Evolutionary conservation across 2,329 filamentous ascomycete species (phyloP).

Genomic region (Colletotrichum eleusines): DNA sequence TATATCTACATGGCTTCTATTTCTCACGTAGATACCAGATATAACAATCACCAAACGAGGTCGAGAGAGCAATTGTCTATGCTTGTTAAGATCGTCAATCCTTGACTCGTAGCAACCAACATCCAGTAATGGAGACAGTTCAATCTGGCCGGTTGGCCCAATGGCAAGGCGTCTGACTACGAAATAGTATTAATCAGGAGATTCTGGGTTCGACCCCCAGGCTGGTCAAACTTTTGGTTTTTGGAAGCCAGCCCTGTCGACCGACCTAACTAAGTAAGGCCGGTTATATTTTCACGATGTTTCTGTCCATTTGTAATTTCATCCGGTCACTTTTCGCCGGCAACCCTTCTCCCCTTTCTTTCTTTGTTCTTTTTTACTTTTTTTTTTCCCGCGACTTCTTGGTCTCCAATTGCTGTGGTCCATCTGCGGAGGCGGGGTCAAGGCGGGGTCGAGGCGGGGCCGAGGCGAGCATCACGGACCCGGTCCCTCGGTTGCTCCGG

Average conservation of each 20-base stretch:
- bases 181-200: slow-evolving; percentile 43
- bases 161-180: slow-evolving; percentile 60
- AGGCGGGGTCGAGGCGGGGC: not conserved
- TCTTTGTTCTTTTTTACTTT: too few species aligned
- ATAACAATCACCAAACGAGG: too few species aligned
- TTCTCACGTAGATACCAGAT: too few species aligned
- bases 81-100: rapidly evolving
- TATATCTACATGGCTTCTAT: too few species aligned
- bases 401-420: not conserved
- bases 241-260: too few species aligned
- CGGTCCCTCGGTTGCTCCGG: not conserved
- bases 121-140: not conserved
- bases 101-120: rapidly evolving
- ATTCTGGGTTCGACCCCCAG: slow-evolving; percentile 42
- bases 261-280: too few species aligned
- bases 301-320: too few species aligned
- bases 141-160: slow-evolving; percentile 48
- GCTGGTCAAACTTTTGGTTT: slow-evolving; percentile 31
- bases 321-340: too few species aligned
- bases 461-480: not conserved
- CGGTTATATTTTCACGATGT: too few species aligned
- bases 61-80: rapidly evolving
- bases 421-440: not conserved
- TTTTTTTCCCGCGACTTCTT: too few species aligned
- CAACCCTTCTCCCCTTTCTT: too few species aligned